A percentile compares a stretch with the other conserved stretches of the same genome.
Conservation (phyloP, 2,329 filamentous ascomycete genomes). For the Lomentospora prolificans region DNA sequence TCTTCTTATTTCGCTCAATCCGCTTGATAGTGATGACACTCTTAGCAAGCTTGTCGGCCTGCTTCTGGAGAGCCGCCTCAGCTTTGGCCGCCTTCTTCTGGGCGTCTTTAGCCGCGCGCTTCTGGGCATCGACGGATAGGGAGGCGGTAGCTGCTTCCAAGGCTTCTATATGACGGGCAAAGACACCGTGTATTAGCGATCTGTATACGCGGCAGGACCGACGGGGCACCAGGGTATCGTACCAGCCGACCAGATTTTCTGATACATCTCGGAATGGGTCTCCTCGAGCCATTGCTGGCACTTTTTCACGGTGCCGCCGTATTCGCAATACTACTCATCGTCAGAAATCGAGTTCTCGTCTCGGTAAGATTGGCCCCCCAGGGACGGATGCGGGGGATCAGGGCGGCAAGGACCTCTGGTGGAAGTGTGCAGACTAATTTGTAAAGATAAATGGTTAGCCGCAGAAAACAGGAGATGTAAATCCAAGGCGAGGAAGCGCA, state of each 20-base stretch:
- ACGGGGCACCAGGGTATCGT: too few species aligned
- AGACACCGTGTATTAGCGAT: too few species aligned
- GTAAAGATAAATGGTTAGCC: not conserved
- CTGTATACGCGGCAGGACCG: too few species aligned
- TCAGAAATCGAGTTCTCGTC: conserved; percentile 9
- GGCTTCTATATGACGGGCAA: too few species aligned
- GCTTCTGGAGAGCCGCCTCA: conserved; percentile 73
- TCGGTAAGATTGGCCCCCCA: not conserved
- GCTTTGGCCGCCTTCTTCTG: conserved; percentile 96
- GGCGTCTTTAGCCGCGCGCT: conserved; percentile 90
- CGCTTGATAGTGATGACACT: conserved; percentile 87
- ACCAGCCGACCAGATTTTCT: conserved; percentile 80
- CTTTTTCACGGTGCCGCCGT: conserved; percentile 91
- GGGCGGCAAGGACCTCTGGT: conserved; percentile 57
- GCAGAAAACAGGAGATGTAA: not conserved
- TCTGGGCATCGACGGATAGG: conserved; percentile 82
- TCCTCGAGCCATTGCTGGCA: conserved; percentile 92
- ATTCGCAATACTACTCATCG: conserved; percentile 85
- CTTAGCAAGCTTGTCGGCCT: conserved; percentile 71
- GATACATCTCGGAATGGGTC: conserved; percentile 63
- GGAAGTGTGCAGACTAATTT: conserved; percentile 52
- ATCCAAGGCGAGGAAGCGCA: conserved; percentile 6
- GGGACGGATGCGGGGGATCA: too few species aligned
- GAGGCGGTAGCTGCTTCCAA: conserved; percentile 75
- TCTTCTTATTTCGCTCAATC: conserved; percentile 96